Percentiles rank a stretch among this genome's conserved stretches.
Conservation (phyloP, 2,329 filamentous ascomycete genomes). For the Trichoderma sp. region DNA sequence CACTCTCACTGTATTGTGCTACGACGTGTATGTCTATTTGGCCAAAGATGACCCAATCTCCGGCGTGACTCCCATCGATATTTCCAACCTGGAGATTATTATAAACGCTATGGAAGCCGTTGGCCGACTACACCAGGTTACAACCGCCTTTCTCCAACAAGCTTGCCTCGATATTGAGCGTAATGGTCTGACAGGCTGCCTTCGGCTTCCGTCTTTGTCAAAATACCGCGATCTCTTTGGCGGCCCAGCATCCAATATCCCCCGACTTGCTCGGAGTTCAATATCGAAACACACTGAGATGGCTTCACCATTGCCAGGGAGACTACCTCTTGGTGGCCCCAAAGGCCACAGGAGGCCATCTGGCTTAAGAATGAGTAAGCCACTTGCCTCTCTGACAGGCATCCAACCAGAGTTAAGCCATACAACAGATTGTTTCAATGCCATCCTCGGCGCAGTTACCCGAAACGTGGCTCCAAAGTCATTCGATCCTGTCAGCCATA, state of each 20-base stretch:
- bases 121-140: slow-evolving; percentile 72
- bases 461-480: slow-evolving; percentile 32
- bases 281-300: slow-evolving; percentile 44
- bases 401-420: neutral
- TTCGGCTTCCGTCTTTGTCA: slow-evolving; percentile 40
- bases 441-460: slow-evolving; percentile 36
- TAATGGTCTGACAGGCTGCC: slow-evolving; percentile 42
- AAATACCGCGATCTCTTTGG: slow-evolving; percentile 36
- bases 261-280: slow-evolving; percentile 49
- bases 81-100: slow-evolving; percentile 68
- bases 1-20: slow-evolving; percentile 83
- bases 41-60: slow-evolving; percentile 67
- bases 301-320: slow-evolving; percentile 46
- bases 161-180: slow-evolving; percentile 76
- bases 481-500: slow-evolving; percentile 30
- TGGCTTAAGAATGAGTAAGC: slow-evolving; percentile 19
- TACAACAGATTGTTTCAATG: slow-evolving; percentile 33
- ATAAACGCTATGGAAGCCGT: slow-evolving; percentile 77
- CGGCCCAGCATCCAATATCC: slow-evolving; percentile 42
- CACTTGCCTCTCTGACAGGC: neutral
- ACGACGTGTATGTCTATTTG: slow-evolving; percentile 82
- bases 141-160: slow-evolving; percentile 82
- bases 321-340: slow-evolving; percentile 41
- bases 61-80: slow-evolving; percentile 51
- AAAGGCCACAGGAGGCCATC: slow-evolving; percentile 22